These are phyloP conservation scores for Ophiocordyceps robertsii DNA, from an alignment of 2,329 filamentous ascomycete species.

Conservation along the genomic window DNA sequence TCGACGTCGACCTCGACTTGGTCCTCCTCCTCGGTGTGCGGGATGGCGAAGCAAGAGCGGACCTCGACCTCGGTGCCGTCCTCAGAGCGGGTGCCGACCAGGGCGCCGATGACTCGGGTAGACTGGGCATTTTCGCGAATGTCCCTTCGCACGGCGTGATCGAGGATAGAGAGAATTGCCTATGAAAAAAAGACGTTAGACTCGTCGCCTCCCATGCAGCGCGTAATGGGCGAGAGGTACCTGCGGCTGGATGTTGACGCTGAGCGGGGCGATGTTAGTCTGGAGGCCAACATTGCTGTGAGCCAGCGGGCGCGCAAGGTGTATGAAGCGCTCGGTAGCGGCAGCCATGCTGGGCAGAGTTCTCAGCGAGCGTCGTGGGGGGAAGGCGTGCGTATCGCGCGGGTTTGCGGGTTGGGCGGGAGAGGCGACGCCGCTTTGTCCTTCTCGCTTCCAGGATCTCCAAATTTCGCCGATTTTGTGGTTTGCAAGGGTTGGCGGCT, in stretches of 20 bases:
- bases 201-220: neutral
- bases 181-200: slow-evolving; percentile 12
- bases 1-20: slow-evolving; percentile 99
- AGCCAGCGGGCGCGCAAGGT: slow-evolving; percentile 84
- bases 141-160: slow-evolving; percentile 88
- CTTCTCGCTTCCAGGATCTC: slow-evolving; percentile 16
- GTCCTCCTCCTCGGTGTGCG: slow-evolving; percentile 95
- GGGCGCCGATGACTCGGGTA: slow-evolving; percentile 90
- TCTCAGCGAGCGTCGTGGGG: slow-evolving; percentile 8
- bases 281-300: slow-evolving; percentile 67
- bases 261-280: slow-evolving; percentile 79
- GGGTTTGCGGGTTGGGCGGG: slow-evolving; percentile 5
- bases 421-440: slow-evolving; percentile 12
- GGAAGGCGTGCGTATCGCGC: slow-evolving; percentile 7
- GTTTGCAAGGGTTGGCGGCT: slow-evolving; percentile 27
- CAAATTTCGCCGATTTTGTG: slow-evolving; percentile 29
- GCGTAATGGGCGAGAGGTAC: slow-evolving; percentile 33
- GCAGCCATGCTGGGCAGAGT: slow-evolving; percentile 59
- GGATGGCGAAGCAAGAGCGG: slow-evolving; percentile 91
- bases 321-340: slow-evolving; percentile 74
- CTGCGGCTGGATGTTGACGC: slow-evolving; percentile 91
- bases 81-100: slow-evolving; percentile 85
- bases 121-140: slow-evolving; percentile 56
- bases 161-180: slow-evolving; percentile 67
- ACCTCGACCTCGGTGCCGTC: slow-evolving; percentile 96